Evolutionary conservation across 2,329 filamentous ascomycete species (phyloP), one percentile per base, ranked within the genome.

Genomic region (Emergomyces africanus): DNA sequence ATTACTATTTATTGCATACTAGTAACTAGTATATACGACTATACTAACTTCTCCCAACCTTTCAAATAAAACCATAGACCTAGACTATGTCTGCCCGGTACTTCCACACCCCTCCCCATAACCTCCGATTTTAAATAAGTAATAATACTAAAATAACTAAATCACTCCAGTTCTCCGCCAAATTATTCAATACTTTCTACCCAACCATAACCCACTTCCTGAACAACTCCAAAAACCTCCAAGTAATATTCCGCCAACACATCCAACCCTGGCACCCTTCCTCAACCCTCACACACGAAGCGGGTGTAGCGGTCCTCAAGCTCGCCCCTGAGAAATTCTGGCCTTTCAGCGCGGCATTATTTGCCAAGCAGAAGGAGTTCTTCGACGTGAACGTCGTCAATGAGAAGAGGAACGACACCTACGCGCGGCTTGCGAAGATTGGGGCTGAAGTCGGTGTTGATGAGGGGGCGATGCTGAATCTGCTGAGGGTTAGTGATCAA

Each of bases 241-340:
- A 88, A 66, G 79, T 95, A 66, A 82, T 97, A 68, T 89, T 96
- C 79, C 87, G 91, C 55, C 91, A 92, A 71, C 90, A 96, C 71
- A 83, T 96, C 68, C 90, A 96, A 77, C 90, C 90, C 15, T 96
- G 92, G 92, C 91, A 97, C 75, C 92, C 92, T 1, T 90, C 87
- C 23, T 90, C 84, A 46, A 90, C 87, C 6, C 80, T 90, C 12
- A 70, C 69, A 9, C 74, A 78, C 59, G 92, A 97, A 80, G 88
- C 90, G 37, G 91, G 79, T 3, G 81, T 90, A 37, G 92, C 90
- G 2, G 89, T 96, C 1, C 80, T 92, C 65, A 82, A 81, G 57
- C 73, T 89, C 6, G 77, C 83, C 2, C 86, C 88, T 0, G 77
- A 79, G 20, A 84, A 83, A 64, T 97, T 95, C 80, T 95, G 87